Conservation (phyloP, 192 early-diverging fungal genomes). For the Backusella westeae region DNA sequence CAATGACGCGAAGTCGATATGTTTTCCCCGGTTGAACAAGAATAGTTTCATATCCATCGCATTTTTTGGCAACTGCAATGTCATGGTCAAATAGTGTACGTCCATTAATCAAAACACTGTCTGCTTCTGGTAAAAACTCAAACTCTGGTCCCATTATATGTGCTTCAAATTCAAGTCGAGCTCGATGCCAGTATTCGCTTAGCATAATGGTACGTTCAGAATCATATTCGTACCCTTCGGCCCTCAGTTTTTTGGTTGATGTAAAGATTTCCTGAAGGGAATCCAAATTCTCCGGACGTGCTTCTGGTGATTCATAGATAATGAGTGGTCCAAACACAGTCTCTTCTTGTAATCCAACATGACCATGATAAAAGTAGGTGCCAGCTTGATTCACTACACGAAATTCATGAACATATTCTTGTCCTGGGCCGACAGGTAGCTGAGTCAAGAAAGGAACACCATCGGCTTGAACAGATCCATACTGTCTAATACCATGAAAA, state of each 20-base stretch:
- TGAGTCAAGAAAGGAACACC: constrained; percentile 62
- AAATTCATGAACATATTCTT: constrained; percentile 48
- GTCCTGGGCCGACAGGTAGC: constrained; percentile 45
- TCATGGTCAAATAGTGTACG: not conserved
- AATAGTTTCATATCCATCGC: constrained; percentile 19
- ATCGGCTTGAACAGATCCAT: constrained; percentile 40
- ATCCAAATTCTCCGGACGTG: constrained; percentile 11
- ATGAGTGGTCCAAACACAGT: constrained; percentile 19
- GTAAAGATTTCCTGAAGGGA: not conserved
- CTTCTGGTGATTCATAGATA: constrained; percentile 15
- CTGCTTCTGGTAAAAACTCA: constrained; percentile 26
- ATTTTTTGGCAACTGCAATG: not conserved
- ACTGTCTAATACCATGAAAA: constrained; percentile 50
- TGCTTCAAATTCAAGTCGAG: constrained; percentile 23
- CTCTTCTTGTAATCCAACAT: constrained; percentile 28
- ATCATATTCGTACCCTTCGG: constrained; percentile 32
- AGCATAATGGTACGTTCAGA: constrained; percentile 33
- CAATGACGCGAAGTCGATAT: constrained; percentile 44
- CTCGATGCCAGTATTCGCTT: constrained; percentile 47
- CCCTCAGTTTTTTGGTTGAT: not conserved
- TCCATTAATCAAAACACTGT: constrained; percentile 53
- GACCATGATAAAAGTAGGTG: constrained; percentile 46
- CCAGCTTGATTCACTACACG: constrained; percentile 38
- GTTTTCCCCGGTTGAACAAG: constrained; percentile 25
- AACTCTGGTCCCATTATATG: constrained; percentile 16